Evolutionary conservation across 345 rosid species (phyloP), one percentile per base, ranked within the genome.

Genomic region (Viola odorata): DNA sequence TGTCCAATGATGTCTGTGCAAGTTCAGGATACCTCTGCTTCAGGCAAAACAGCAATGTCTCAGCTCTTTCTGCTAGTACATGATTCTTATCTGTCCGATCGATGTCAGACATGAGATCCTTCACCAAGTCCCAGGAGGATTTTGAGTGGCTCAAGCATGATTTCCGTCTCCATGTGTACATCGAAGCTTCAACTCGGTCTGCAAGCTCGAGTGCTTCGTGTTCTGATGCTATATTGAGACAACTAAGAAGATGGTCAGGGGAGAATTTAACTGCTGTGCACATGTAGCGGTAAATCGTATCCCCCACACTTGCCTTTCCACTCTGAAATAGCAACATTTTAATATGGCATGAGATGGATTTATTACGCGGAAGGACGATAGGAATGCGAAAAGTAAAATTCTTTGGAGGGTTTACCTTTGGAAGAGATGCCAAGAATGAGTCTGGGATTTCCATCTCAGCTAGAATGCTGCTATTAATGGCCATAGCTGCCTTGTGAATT

Each of bases 401-500:
- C 32, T 23, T 23, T 23, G 32, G 15, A 52, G 39, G 58, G 57
- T 69, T 50, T 41, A 92, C 99, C 96, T 85, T 95, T 3, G 99
- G 97, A 75, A 91, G 97, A 61, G 92, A 65, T 41, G 78, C 77
- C 66, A 91, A 73, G 83, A 84, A 95, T 3, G 95, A 60, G 6
- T 82, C 92, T 5, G 99, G 99, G 45, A 95, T 88, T 60, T 86
- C 92, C 89, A 91, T 91, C 72, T 88, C 99, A 4, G 85, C 72
- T 4, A 95, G 91, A 72, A 91, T 79, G 51, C 81, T 80, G 57
- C 86, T 78, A 53, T 94, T 94, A 56, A 94, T 94, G 17, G 97
- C 91, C 91, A 88, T 88, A 52, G 97, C 92, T 10, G 97, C 99
- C 77, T 94, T 94, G 76, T 90, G 96, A 61, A 91, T 91, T 69